Percentiles rank a stretch among this genome's conserved stretches.
Conservation (phyloP, 75 land plant genomes). For the Sequoia sempervirens region DNA sequence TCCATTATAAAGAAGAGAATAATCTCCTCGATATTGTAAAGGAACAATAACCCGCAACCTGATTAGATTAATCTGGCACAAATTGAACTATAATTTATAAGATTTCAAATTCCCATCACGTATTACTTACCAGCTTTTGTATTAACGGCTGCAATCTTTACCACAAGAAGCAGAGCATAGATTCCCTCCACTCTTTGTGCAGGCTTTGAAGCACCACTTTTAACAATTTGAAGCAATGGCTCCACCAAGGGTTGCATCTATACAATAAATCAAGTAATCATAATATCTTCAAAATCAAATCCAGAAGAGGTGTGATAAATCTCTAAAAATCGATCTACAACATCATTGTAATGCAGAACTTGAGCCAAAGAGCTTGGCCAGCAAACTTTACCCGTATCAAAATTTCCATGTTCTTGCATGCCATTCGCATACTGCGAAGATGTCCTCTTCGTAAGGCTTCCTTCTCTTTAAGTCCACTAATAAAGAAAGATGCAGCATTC, state of each 20-base stretch:
- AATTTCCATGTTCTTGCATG: constrained; percentile 57
- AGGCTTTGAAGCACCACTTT: constrained; percentile 83
- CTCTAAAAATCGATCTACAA: constrained; percentile 6
- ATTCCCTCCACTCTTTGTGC: constrained; percentile 86
- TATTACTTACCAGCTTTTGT: constrained; percentile 60
- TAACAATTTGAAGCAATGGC: constrained; percentile 71
- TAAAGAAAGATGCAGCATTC: constrained; percentile 54
- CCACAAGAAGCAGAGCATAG: constrained; percentile 64
- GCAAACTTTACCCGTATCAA: constrained; percentile 25
- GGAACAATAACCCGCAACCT: neutral
- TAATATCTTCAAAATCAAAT: neutral
- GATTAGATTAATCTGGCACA: neutral
- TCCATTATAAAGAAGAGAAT: neutral
- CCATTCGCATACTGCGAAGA: constrained; percentile 65
- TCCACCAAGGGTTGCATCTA: constrained; percentile 67
- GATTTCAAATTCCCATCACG: neutral
- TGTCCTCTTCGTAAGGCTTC: constrained; percentile 79
- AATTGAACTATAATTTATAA: neutral
- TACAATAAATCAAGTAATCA: constrained; percentile 1
- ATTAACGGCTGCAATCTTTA: constrained; percentile 71
- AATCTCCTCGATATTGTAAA: too few relatives aligned
- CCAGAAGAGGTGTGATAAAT: neutral
- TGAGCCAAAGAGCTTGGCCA: neutral
- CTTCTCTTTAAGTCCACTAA: constrained; percentile 86
- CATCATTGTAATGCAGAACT: neutral